Percentiles rank a stretch among this genome's conserved stretches.
phyloP scores from a whole-genome alignment of 495 filamentous ascomycete genomes.

The Trichocladium uniseriatum region DNA sequence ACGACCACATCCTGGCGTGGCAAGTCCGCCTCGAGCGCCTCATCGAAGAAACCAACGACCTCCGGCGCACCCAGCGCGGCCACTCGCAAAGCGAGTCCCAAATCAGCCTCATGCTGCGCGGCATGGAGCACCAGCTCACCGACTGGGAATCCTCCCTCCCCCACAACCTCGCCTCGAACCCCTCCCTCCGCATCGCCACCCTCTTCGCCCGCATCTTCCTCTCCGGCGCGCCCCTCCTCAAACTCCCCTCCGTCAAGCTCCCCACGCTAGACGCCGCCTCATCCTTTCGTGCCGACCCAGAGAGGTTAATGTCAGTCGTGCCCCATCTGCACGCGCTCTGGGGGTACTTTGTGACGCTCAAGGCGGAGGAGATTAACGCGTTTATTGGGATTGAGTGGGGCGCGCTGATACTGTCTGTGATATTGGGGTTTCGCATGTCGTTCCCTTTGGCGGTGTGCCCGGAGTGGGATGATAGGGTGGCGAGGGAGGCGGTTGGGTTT shows the following conservation, averaged over 20 bases:
- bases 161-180: conserved; percentile 11
- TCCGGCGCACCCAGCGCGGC: conserved; percentile 17
- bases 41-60: conserved; percentile 28
- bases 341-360: conserved; percentile 22
- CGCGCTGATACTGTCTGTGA: conserved; percentile 27
- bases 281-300: conserved; percentile 11
- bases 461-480: conserved; percentile 30
- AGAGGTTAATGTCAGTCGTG: conserved; percentile 6
- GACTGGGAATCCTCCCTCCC: conserved; percentile 25
- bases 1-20: conserved; percentile 34
- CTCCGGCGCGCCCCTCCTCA: conserved; percentile 29
- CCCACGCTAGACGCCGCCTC: not conserved
- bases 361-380: conserved; percentile 17
- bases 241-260: conserved; percentile 9
- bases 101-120: conserved; percentile 30
- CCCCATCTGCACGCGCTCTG: conserved; percentile 19
- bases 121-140: conserved; percentile 33
- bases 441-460: conserved; percentile 30
- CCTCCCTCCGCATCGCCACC: conserved; percentile 26
- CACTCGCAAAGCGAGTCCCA: conserved; percentile 28
- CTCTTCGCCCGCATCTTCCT: conserved; percentile 29
- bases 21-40: conserved; percentile 33
- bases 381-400: conserved; percentile 30
- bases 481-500: conserved; percentile 24
- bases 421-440: conserved; percentile 35